phyloP scores from a whole-genome alignment of 768 basidiomycete genomes.

The Pholiota molesta region DNA sequence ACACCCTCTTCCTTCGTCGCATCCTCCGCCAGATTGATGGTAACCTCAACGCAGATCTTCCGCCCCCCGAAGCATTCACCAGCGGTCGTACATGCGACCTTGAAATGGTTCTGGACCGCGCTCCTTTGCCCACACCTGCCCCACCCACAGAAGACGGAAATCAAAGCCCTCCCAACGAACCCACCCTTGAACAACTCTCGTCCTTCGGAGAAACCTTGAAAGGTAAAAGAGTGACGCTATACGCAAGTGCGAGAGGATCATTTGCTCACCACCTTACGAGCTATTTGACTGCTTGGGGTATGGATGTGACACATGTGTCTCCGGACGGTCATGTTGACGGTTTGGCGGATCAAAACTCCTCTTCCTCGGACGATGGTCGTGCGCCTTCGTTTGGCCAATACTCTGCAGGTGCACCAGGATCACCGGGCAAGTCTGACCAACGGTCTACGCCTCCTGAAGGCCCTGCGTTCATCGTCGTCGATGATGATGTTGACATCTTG shows the following conservation, averaged over 20 bases:
- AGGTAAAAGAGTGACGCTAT: conserved; percentile 82
- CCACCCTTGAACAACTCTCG: conserved; percentile 76
- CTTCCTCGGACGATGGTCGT: conserved; percentile 11
- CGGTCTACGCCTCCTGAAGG: neutral
- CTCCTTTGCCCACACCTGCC: conserved; percentile 48
- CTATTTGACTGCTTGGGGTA: conserved; percentile 93
- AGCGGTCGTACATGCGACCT: conserved; percentile 68
- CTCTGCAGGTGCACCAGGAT: conserved; percentile 9
- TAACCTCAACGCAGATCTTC: conserved; percentile 44
- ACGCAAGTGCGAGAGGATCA: conserved; percentile 83
- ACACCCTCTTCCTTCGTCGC: conserved; percentile 57
- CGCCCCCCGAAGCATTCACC: conserved; percentile 41
- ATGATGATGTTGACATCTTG: conserved; percentile 86
- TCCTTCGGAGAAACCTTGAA: conserved; percentile 81
- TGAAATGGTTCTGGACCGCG: conserved; percentile 62
- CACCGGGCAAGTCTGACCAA: conserved; percentile 3
- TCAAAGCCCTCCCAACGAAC: conserved; percentile 66
- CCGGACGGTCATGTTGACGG: conserved; percentile 56
- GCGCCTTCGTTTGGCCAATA: conserved; percentile 15
- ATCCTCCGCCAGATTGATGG: conserved; percentile 65
- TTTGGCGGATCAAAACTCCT: conserved; percentile 19
- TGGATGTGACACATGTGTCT: conserved; percentile 86
- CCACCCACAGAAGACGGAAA: conserved; percentile 46
- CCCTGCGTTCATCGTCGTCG: conserved; percentile 82
- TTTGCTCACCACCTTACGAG: conserved; percentile 94